phyloP scores from a whole-genome alignment of 352 stramenopile species.

The Globisporangium nodosum region DNA sequence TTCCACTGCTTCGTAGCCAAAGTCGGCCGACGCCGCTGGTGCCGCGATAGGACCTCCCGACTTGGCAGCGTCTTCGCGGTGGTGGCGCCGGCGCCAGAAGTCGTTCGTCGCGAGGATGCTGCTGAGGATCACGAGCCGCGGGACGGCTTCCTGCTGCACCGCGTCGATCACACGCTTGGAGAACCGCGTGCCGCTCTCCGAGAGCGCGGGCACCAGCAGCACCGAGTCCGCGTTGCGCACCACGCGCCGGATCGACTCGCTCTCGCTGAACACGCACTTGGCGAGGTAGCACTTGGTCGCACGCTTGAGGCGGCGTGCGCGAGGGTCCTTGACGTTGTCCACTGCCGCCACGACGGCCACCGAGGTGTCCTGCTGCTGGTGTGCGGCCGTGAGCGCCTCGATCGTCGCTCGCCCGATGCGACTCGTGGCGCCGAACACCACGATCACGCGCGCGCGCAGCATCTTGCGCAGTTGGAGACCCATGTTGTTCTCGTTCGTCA shows the following conservation, averaged over 20 bases:
- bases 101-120: conserved; percentile 52
- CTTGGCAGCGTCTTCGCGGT: neutral
- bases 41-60: neutral
- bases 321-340: conserved; percentile 41
- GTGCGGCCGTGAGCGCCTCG: conserved; percentile 35
- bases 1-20: conserved; percentile 62
- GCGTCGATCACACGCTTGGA: conserved; percentile 67
- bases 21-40: conserved; percentile 17
- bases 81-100: conserved; percentile 13
- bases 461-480: conserved; percentile 56
- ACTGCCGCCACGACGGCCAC: conserved; percentile 56
- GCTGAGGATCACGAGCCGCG: conserved; percentile 58
- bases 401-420: conserved; percentile 55
- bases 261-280: conserved; percentile 46
- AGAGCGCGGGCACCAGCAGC: conserved; percentile 56
- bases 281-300: conserved; percentile 48
- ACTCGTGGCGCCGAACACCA: conserved; percentile 72
- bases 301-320: conserved; percentile 45
- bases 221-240: conserved; percentile 69
- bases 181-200: conserved; percentile 50
- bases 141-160: conserved; percentile 31
- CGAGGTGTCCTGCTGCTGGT: conserved; percentile 33
- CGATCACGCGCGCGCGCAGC: conserved; percentile 49
- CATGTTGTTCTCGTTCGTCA: conserved; percentile 17
- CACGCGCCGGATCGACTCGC: conserved; percentile 42